Percentiles rank a stretch among this genome's conserved stretches.
These are phyloP conservation scores for Choiromyces venosus DNA, from an alignment of 495 filamentous ascomycete genomes.

Conservation along the genomic window DNA sequence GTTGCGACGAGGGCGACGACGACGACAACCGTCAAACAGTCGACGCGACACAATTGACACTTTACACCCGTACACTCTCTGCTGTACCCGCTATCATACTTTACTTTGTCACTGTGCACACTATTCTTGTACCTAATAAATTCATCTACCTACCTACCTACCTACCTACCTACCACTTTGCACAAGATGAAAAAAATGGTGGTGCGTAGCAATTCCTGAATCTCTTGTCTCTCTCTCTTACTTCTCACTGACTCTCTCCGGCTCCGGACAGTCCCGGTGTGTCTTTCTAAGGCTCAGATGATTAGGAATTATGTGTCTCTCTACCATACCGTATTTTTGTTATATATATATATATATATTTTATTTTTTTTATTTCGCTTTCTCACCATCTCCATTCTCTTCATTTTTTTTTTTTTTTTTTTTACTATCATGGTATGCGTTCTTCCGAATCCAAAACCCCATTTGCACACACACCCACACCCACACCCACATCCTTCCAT, in stretches of 20 bases:
- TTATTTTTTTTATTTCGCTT: too few relatives aligned
- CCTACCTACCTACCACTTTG: not conserved
- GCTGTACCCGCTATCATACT: not conserved
- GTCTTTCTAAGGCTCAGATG: constrained; percentile 26
- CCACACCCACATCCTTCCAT: not conserved
- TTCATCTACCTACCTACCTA: not conserved
- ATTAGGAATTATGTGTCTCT: constrained; percentile 18
- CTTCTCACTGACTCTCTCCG: constrained; percentile 12
- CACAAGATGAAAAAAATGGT: not conserved
- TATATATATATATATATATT: too few relatives aligned
- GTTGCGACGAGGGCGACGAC: constrained; percentile 12
- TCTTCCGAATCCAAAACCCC: not conserved
- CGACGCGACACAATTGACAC: not conserved
- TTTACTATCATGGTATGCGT: not conserved
- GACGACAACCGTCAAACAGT: not conserved
- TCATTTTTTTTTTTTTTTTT: not conserved
- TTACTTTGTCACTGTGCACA: not conserved
- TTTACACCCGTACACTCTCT: not conserved
- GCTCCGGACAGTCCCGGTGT: constrained; percentile 31
- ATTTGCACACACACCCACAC: not conserved
- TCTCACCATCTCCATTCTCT: too few relatives aligned
- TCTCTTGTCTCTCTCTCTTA: not conserved
- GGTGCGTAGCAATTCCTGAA: not conserved
- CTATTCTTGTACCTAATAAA: too few relatives aligned
- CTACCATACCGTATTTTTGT: not conserved